A percentile compares a stretch with the other conserved stretches of the same genome.
Conservation (phyloP, 2,329 filamentous ascomycete species). For the Nannizzia gypsea region DNA sequence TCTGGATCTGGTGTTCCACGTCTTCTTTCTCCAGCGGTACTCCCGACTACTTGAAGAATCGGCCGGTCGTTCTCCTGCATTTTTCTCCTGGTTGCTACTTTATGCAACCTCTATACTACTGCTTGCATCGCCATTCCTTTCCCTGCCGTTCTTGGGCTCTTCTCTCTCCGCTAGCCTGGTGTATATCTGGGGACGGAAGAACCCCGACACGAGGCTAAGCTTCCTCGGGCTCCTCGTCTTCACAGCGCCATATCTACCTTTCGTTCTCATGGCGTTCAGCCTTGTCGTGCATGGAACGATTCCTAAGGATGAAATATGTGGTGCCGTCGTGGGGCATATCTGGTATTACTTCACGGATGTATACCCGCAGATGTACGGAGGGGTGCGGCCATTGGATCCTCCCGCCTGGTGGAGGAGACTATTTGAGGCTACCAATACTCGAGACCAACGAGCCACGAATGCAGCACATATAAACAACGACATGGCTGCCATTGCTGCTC, state of each 20-base stretch:
- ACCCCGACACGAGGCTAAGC: constrained; percentile 80
- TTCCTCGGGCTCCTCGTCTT: constrained; percentile 84
- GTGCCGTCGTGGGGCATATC: constrained; percentile 84
- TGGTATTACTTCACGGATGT: constrained; percentile 99
- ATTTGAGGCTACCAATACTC: constrained; percentile 48
- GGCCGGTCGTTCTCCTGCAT: constrained; percentile 77
- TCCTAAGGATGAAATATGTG: constrained; percentile 92
- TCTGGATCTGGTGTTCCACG: constrained; percentile 89
- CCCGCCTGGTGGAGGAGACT: constrained; percentile 80
- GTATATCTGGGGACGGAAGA: constrained; percentile 94
- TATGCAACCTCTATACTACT: constrained; percentile 75
- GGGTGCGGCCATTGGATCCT: constrained; percentile 74
- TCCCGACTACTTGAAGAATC: constrained; percentile 90
- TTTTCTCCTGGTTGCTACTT: constrained; percentile 87
- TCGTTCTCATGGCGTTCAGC: constrained; percentile 89
- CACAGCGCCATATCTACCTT: constrained; percentile 85
- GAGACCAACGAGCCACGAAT: constrained; percentile 37
- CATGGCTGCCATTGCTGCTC: constrained; percentile 45
- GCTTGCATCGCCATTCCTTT: constrained; percentile 70
- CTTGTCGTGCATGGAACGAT: constrained; percentile 79
- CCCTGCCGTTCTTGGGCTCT: constrained; percentile 88
- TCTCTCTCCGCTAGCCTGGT: constrained; percentile 85
- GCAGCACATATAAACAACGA: constrained; percentile 46
- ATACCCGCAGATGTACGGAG: constrained; percentile 80
- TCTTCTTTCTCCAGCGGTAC: constrained; percentile 97